phyloP scores from a whole-genome alignment of 352 stramenopile genomes.

The Lagenidium sp. region DNA sequence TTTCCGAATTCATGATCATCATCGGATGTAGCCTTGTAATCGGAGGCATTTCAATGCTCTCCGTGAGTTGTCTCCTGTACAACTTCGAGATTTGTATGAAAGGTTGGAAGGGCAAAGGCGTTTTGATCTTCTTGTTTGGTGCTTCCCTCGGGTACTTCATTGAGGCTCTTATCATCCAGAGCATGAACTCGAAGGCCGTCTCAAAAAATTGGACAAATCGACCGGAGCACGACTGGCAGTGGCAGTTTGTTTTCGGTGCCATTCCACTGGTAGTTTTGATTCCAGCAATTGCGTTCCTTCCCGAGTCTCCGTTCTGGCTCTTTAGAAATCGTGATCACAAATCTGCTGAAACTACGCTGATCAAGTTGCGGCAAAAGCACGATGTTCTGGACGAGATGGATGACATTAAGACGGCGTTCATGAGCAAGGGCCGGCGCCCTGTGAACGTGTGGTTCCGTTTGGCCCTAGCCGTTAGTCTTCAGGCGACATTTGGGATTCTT shows the following conservation, averaged over 20 bases:
- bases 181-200: constrained; percentile 68
- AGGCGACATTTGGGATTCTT: constrained; percentile 59
- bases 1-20: constrained; percentile 55
- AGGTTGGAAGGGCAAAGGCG: constrained; percentile 81
- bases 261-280: constrained; percentile 60
- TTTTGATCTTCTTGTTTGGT: constrained; percentile 76
- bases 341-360: constrained; percentile 45
- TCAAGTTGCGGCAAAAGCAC: constrained; percentile 72
- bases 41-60: constrained; percentile 69
- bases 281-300: constrained; percentile 46
- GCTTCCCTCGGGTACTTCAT: constrained; percentile 66
- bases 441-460: constrained; percentile 74
- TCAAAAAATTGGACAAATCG: constrained; percentile 50
- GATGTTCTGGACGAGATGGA: constrained; percentile 72
- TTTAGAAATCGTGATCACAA: constrained; percentile 65
- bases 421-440: constrained; percentile 42
- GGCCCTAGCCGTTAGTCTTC: constrained; percentile 41
- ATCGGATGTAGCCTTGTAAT: constrained; percentile 60
- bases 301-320: constrained; percentile 73
- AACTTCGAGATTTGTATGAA: constrained; percentile 86
- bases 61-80: constrained; percentile 66
- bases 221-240: constrained; percentile 68
- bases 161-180: constrained; percentile 59
- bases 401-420: constrained; percentile 56
- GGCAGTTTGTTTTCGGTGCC: constrained; percentile 68